These are phyloP conservation scores for Trypanosomatidae sp. DNA, from an alignment of 208 protist genomes.

Conservation along the genomic window DNA sequence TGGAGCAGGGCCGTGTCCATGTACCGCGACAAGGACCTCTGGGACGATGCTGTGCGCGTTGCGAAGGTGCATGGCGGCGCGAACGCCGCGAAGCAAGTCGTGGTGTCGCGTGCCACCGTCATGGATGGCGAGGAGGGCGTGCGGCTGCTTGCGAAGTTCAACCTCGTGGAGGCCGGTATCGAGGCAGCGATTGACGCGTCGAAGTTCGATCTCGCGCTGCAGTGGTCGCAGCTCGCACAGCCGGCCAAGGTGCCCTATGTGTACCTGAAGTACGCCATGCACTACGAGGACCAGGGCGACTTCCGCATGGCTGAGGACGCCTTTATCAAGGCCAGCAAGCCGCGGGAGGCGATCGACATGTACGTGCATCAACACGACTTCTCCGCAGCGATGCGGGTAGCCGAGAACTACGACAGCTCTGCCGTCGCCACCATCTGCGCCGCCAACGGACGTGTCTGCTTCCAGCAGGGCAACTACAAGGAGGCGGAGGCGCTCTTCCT, in stretches of 20 bases:
- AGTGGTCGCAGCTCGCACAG: slow-evolving; percentile 90
- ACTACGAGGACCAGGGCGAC: slow-evolving; percentile 96
- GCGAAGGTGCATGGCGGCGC: slow-evolving; percentile 95
- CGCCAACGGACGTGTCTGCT: slow-evolving; percentile 86
- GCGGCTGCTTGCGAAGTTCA: slow-evolving; percentile 95
- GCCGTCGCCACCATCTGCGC: slow-evolving; percentile 86
- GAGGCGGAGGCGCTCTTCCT: slow-evolving; percentile 93
- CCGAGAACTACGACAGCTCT: slow-evolving; percentile 91
- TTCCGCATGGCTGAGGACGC: slow-evolving; percentile 96
- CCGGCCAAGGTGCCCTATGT: slow-evolving; percentile 95
- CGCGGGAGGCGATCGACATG: slow-evolving; percentile 97
- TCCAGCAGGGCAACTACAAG: slow-evolving; percentile 90
- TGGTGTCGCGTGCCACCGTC: slow-evolving; percentile 91
- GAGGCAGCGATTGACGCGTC: slow-evolving; percentile 92
- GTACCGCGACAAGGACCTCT: slow-evolving; percentile 96
- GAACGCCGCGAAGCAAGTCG: slow-evolving; percentile 94
- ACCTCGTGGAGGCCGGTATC: slow-evolving; percentile 94
- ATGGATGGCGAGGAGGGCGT: slow-evolving; percentile 94
- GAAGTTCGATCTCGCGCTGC: slow-evolving; percentile 95
- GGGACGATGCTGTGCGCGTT: slow-evolving; percentile 98
- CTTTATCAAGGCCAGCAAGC: slow-evolving; percentile 96
- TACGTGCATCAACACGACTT: slow-evolving; percentile 98
- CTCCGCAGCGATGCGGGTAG: slow-evolving; percentile 95
- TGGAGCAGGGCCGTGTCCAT: slow-evolving; percentile 97
- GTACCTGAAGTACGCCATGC: slow-evolving; percentile 97